These are phyloP conservation scores for Aspergillus uvarum DNA, from an alignment of 2,329 filamentous ascomycete species.

Conservation along the genomic window DNA sequence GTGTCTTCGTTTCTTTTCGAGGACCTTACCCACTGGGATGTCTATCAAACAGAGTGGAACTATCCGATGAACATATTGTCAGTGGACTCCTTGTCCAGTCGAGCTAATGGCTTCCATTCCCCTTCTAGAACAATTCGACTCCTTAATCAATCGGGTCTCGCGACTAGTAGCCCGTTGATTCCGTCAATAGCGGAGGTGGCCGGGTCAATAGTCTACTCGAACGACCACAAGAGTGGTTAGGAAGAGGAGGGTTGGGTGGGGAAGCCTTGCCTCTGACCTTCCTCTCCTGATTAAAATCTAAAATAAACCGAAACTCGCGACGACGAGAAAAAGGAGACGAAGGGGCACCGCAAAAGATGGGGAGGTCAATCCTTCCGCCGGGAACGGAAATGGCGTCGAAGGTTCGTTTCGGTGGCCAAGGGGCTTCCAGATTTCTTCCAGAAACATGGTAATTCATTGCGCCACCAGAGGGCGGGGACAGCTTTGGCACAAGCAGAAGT, in stretches of 20 bases:
- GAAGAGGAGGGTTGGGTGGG: background rate
- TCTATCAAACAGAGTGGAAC: constrained; percentile 1
- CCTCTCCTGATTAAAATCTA: background rate
- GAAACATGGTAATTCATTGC: constrained; percentile 24
- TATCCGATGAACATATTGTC: background rate
- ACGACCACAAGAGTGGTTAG: background rate
- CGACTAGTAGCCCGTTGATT: constrained; percentile 10
- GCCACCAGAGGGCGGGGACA: constrained; percentile 9
- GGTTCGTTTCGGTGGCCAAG: constrained; percentile 22
- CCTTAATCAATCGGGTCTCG: background rate
- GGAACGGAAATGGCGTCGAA: constrained; percentile 21
- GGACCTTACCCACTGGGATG: background rate
- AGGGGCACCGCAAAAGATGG: background rate
- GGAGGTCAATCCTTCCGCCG: constrained; percentile 7
- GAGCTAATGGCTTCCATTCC: background rate
- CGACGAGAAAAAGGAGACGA: constrained; percentile 1
- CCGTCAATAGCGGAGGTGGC: constrained; percentile 20
- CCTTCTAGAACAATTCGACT: background rate
- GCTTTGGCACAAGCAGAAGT: background rate
- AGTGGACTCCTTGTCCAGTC: background rate
- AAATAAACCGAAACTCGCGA: background rate
- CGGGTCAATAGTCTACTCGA: constrained; percentile 18
- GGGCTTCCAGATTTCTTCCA: constrained; percentile 39
- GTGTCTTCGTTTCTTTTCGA: background rate
- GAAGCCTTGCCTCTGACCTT: background rate